phyloP scores from a whole-genome alignment of 441 rosid species.

The Capsella rubella region DNA sequence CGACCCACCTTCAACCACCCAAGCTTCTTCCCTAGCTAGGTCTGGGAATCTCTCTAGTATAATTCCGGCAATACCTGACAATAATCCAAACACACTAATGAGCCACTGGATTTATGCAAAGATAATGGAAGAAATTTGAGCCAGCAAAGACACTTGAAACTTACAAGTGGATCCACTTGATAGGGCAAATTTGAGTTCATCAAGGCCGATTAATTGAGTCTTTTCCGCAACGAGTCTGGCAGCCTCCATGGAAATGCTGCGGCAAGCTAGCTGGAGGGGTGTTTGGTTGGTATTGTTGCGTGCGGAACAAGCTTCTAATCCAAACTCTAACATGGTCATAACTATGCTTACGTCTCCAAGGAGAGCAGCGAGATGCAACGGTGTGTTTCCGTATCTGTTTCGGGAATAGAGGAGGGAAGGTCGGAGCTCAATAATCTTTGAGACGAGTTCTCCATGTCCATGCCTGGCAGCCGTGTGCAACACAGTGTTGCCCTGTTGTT shows the following conservation, averaged over 20 bases:
- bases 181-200: slow-evolving; percentile 24
- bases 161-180: slow-evolving; percentile 31
- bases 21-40: slow-evolving; percentile 40
- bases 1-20: slow-evolving; percentile 4
- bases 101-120: neutral
- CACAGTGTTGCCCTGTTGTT: slow-evolving; percentile 37
- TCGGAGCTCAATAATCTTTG: slow-evolving; percentile 49
- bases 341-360: slow-evolving; percentile 50
- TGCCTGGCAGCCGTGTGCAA: slow-evolving; percentile 50
- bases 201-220: slow-evolving; percentile 45
- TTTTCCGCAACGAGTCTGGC: slow-evolving; percentile 45
- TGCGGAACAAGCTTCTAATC: neutral
- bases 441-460: slow-evolving; percentile 50
- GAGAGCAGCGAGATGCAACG: slow-evolving; percentile 57
- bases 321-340: slow-evolving; percentile 40
- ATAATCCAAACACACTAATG: neutral
- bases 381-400: slow-evolving; percentile 51
- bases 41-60: slow-evolving; percentile 40
- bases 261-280: slow-evolving; percentile 20
- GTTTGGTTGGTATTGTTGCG: neutral
- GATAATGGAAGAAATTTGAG: neutral
- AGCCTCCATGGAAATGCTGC: slow-evolving; percentile 10
- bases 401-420: slow-evolving; percentile 48
- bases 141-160: neutral
- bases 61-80: neutral